These are phyloP conservation scores for Colletotrichum australisinense DNA, from an alignment of 2,329 filamentous ascomycete species.

Conservation along the genomic window DNA sequence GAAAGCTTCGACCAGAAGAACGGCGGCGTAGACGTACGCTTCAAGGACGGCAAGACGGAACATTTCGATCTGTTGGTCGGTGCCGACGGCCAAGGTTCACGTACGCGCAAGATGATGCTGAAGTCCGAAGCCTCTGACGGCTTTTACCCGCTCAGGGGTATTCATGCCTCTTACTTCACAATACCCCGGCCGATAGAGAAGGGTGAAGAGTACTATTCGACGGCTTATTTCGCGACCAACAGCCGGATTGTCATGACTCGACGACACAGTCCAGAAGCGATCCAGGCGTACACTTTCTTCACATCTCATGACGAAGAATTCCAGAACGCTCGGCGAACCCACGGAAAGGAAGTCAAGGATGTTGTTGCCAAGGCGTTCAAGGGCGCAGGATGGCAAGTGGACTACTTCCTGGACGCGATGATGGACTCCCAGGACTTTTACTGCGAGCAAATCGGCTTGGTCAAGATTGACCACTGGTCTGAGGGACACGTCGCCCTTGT, in stretches of 20 bases:
- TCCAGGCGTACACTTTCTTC: slow-evolving; percentile 52
- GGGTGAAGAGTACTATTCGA: slow-evolving; percentile 50
- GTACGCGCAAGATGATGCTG: slow-evolving; percentile 52
- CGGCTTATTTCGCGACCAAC: slow-evolving; percentile 48
- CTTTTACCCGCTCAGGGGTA: slow-evolving; percentile 34
- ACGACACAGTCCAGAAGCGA: slow-evolving; percentile 47
- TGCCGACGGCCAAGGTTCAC: slow-evolving; percentile 64
- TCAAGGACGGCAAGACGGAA: slow-evolving; percentile 55
- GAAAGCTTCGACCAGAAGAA: slow-evolving; percentile 41
- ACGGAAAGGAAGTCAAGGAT: slow-evolving; percentile 51
- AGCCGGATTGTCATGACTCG: slow-evolving; percentile 54
- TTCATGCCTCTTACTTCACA: slow-evolving; percentile 43
- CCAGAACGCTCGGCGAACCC: slow-evolving; percentile 43
- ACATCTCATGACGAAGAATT: slow-evolving; percentile 40
- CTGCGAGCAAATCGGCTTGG: slow-evolving; percentile 53
- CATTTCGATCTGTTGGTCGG: slow-evolving; percentile 64
- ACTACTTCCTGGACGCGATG: slow-evolving; percentile 56
- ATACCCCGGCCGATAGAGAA: slow-evolving; percentile 39
- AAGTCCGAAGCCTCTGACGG: slow-evolving; percentile 38
- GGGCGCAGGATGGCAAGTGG: slow-evolving; percentile 58
- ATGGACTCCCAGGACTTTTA: slow-evolving; percentile 58
- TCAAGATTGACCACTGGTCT: slow-evolving; percentile 57
- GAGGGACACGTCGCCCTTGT: slow-evolving; percentile 59
- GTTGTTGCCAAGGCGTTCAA: slow-evolving; percentile 51
- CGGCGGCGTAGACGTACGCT: slow-evolving; percentile 39